Evolutionary conservation across 176 grass and related monocot species (phyloP).

Genomic region (Panicum miliaceum): DNA sequence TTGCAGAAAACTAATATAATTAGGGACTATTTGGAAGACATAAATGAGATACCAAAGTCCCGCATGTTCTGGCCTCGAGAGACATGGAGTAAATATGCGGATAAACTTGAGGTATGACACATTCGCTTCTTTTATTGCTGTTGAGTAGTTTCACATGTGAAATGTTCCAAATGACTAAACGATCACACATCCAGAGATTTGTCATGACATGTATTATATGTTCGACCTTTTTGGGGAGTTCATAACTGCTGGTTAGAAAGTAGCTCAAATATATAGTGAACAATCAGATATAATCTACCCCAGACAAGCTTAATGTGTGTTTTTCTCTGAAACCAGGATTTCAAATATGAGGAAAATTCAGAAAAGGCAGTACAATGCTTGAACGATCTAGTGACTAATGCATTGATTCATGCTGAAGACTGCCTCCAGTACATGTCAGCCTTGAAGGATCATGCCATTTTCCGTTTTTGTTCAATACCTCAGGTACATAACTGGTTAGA

Average conservation of each 20-base stretch:
- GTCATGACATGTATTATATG: background rate
- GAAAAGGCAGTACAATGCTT: constrained; percentile 87
- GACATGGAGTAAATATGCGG: constrained; percentile 95
- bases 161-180: constrained; percentile 2
- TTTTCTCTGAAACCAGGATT: constrained; percentile 66
- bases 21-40: constrained; percentile 98
- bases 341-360: constrained; percentile 83
- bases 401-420: constrained; percentile 78
- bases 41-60: constrained; percentile 94
- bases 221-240: background rate
- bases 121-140: constrained; percentile 12
- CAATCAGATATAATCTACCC: constrained; percentile 13
- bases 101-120: constrained; percentile 82
- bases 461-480: constrained; percentile 90
- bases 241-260: background rate
- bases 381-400: constrained; percentile 94
- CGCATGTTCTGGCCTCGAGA: constrained; percentile 99
- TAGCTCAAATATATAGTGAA: background rate
- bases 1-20: constrained; percentile 99
- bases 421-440: constrained; percentile 86
- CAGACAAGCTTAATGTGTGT: background rate
- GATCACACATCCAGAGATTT: background rate
- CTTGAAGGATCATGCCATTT: constrained; percentile 80
- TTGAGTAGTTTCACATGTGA: background rate
- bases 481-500: constrained; percentile 61